Conservation (phyloP, 2,329 filamentous ascomycete genomes). For the Dendrostoma leiphaemia region DNA sequence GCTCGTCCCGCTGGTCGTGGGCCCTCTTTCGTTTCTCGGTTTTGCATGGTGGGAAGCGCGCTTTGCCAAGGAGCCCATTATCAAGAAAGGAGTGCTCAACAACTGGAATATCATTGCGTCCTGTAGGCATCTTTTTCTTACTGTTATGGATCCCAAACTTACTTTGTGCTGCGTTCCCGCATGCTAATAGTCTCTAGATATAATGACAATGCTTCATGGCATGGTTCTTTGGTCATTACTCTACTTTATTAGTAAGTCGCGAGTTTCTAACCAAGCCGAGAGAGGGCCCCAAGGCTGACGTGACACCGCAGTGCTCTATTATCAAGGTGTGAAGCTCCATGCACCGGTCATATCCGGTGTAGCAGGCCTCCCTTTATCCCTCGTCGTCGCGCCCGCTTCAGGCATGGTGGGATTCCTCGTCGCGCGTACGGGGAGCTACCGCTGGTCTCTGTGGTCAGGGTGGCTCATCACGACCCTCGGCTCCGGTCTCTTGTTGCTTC, state of each 20-base stretch:
- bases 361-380: constrained; percentile 56
- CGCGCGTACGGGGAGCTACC: constrained; percentile 55
- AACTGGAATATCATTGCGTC: constrained; percentile 44
- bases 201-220: constrained; percentile 57
- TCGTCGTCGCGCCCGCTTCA: constrained; percentile 62
- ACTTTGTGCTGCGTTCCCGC: too few species aligned
- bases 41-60: constrained; percentile 56
- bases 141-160: too few species aligned
- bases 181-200: too few species aligned
- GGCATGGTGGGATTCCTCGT: constrained; percentile 54
- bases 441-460: constrained; percentile 58
- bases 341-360: constrained; percentile 53
- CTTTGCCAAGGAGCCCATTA: constrained; percentile 48
- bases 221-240: constrained; percentile 52
- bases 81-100: constrained; percentile 42
- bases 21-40: constrained; percentile 45
- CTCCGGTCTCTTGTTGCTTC: constrained; percentile 51
- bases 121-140: too few species aligned
- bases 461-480: constrained; percentile 61
- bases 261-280: too few species aligned
- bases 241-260: constrained; percentile 50
- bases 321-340: constrained; percentile 51
- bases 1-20: constrained; percentile 59
- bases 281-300: too few species aligned
- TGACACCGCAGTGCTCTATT: constrained; percentile 41